Evolutionary conservation across 2,329 filamentous ascomycete species (phyloP), one percentile per base, ranked within the genome.

Genomic region (Penicillium sp.): DNA sequence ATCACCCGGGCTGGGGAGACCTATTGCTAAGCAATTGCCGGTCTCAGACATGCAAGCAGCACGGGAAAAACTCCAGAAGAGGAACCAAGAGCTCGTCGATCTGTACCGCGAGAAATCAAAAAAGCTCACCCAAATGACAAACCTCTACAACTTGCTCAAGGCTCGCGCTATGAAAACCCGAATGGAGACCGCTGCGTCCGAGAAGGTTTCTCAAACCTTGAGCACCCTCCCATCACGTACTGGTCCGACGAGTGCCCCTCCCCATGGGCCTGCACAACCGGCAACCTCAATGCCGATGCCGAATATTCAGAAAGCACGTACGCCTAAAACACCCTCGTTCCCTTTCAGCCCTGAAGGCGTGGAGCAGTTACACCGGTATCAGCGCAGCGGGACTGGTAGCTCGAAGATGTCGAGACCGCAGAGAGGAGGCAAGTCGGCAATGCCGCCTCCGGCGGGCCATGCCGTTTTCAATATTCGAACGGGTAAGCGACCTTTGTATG

Each of bases 21-120:
- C 12, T 37, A 10, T n/a, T 6, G 20, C 57, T 68, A 45, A 60
- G 15, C 2, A 22, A 14, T 15, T 69, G 6, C n/a, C 4, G 37
- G 22, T 4, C 12, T 15, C 55, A 87, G 83, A 78, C 38, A 81
- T 90, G 76, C 82, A 85, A 57, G 68, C 80, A 8, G 86, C 90
- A 35, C 86, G 90, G 55, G 84, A 88, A 22, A 78, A 79, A 8
- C 77, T 94, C 11, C 81, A 86, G 54, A 83, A 84, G 51, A 92
- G 90, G 74, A 90, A 92, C 63, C 84, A 90, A 17, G 89, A 94
- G 38, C 78, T 96, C 1, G 79, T 82, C 4, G 82, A 86, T 22
- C 82, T 86, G 4, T 88, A 87, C 67, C 84, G 84, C 57, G 88
- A 92, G 22, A 95, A 94, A 72, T 86, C 79, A 65, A 87, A 84